phyloP scores from a whole-genome alignment of 2,329 filamentous ascomycete species.

The Macroventuria anomochaeta region DNA sequence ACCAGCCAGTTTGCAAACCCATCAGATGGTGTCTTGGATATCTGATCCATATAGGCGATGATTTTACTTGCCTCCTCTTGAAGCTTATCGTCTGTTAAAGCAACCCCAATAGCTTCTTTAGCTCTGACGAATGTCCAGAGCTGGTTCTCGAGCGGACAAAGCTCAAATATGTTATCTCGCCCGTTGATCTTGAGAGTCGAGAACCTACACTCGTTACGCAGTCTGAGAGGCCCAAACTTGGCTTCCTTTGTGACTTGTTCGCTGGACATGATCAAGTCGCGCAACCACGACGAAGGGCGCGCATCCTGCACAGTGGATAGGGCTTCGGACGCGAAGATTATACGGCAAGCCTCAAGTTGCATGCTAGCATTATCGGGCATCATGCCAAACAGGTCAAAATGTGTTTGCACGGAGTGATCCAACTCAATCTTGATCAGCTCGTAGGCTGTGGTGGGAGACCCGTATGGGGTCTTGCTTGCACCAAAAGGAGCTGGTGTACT shows the following conservation, averaged over 20 bases:
- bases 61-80: conserved; percentile 33
- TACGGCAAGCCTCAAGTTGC: conserved; percentile 36
- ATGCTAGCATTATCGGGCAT: conserved; percentile 32
- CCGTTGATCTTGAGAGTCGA: conserved; percentile 11
- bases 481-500: conserved; percentile 29
- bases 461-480: conserved; percentile 30
- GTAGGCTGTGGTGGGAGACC: conserved; percentile 33
- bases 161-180: conserved; percentile 28
- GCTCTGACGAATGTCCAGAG: conserved; percentile 25
- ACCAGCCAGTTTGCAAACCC: conserved; percentile 34
- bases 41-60: conserved; percentile 29
- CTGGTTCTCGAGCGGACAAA: conserved; percentile 31
- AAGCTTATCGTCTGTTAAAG: conserved; percentile 19
- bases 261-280: conserved; percentile 35
- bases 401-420: conserved; percentile 30
- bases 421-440: conserved; percentile 36
- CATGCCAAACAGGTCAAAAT: conserved; percentile 27
- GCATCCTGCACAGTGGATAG: conserved; percentile 11
- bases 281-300: conserved; percentile 26
- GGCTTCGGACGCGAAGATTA: conserved; percentile 36
- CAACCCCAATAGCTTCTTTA: conserved; percentile 4
- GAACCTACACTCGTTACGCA: conserved; percentile 20
- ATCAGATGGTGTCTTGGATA: conserved; percentile 29
- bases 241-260: conserved; percentile 25
- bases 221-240: conserved; percentile 29